Evolutionary conservation across 495 filamentous ascomycete genomes (phyloP), one percentile per base, ranked within the genome.

Genomic region (Jackrogersella minutella): DNA sequence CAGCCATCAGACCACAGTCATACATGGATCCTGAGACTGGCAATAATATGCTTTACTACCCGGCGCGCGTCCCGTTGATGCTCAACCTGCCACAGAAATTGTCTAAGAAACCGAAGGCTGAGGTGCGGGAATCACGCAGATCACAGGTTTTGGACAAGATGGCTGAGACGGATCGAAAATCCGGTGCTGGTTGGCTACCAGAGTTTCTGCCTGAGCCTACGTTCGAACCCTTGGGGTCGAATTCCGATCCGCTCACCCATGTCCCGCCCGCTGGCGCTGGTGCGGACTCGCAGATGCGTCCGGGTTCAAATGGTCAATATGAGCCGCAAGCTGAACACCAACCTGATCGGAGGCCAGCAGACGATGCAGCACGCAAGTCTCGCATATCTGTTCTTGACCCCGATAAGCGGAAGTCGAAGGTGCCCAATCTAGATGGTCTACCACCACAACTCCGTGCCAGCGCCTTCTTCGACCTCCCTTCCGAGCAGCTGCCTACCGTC

Each of bases 31-130:
- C 89, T 8, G 80, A 80, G 24, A 84, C 84, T 1, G 87, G 84
- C 3, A 86, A 94, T 60, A 81, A 89, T 52, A 94, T 99, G 90
- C 85, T 97, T 7, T 98, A 88, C 74, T 99, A 99, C 73, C 95
- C 95, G 11, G 95, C 95, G 2, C 95, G 92, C 10, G 94, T 99
- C 0, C 95, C 95, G 0, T 88, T 89, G 70, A 93, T 95, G 86
- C 82, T 99, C 24, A 97, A 97, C 68, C 82, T 99, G 2, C 95
- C 95, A 6, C 93, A 93, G 33, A 89, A 90, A 63, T 80, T 98
- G 34, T 96, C 93, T 0, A 90, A 91, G 74, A 82, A 86, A 28
- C 87, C 91, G 22, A 79, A 85, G 34, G 81, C 83, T 1, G 68
- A 76, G 14, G 75, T 79, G 4, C 86, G 88, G 39, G 86, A 91